A percentile compares a stretch with the other conserved stretches of the same genome.
These are phyloP conservation scores for Ceratocystis diversiconidia DNA, from an alignment of 2,329 filamentous ascomycete species.

Conservation along the genomic window DNA sequence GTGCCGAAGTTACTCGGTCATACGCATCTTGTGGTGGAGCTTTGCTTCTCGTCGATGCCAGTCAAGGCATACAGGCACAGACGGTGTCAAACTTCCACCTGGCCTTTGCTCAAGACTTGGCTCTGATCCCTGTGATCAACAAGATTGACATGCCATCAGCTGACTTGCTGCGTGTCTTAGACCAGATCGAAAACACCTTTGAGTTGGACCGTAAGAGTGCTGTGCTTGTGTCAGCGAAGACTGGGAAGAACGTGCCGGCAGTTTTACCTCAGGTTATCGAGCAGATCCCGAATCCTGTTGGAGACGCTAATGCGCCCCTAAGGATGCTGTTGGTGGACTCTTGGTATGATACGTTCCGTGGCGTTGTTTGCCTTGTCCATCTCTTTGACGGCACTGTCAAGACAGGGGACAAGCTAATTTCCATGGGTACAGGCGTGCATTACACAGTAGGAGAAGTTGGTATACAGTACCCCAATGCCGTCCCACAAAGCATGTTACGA, in stretches of 20 bases:
- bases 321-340: slow-evolving; percentile 86
- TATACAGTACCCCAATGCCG: slow-evolving; percentile 85
- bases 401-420: slow-evolving; percentile 73
- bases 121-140: slow-evolving; percentile 84
- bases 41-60: slow-evolving; percentile 83
- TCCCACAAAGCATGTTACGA: slow-evolving; percentile 62
- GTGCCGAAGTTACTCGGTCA: slow-evolving; percentile 86
- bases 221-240: slow-evolving; percentile 76
- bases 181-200: slow-evolving; percentile 75
- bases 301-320: slow-evolving; percentile 52
- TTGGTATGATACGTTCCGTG: slow-evolving; percentile 95
- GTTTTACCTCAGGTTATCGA: slow-evolving; percentile 77
- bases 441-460: slow-evolving; percentile 94
- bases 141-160: slow-evolving; percentile 89
- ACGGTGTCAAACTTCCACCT: slow-evolving; percentile 98
- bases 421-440: slow-evolving; percentile 73
- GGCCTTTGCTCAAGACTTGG: slow-evolving; percentile 79
- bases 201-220: slow-evolving; percentile 66
- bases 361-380: slow-evolving; percentile 79
- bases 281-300: slow-evolving; percentile 64
- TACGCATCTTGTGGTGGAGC: slow-evolving; percentile 95
- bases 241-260: slow-evolving; percentile 71
- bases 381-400: slow-evolving; percentile 78
- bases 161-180: slow-evolving; percentile 70
- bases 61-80: slow-evolving; percentile 91